Evolutionary conservation across 2,329 filamentous ascomycete genomes (phyloP), one percentile per base, ranked within the genome.

Genomic region (Trichoderma sp.): DNA sequence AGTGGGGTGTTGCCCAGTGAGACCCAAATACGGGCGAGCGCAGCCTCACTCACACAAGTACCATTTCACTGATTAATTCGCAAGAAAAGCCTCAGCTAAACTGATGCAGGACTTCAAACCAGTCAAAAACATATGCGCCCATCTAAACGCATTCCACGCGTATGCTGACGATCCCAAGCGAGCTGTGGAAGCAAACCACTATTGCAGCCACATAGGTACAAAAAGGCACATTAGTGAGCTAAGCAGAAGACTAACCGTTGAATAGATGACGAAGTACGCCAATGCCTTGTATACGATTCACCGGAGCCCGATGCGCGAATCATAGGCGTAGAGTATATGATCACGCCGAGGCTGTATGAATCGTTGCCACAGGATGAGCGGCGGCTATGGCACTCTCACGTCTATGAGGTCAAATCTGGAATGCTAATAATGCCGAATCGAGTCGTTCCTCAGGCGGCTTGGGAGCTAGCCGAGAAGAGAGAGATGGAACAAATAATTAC

Each of bases 251-350:
- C 13, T 40, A 21, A 47, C 8, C 71, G 10, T 3, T 56, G 19
- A 4, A 24, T 33, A 75, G 78, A 80, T 40, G 70, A 77, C 82
- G 92, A 96, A 71, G 85, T 96, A 68, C 87, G 93, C 4, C 93
- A 97, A 83, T 96, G 93, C 78, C 87, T 97, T 35, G 86, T 97
- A 71, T 97, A 96, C 81, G 93, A 96, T 79, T 87, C 88, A 0
- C 85, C 89, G 0, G 83, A 84, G 0, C 83, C 87, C 8, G 86
- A 87, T 31, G 92, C 92, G 0, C 87, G 91, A 0, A 86, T 97
- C 21, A 92, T 97, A 71, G 93, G 93, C 10, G 86, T 96, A 74
- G 93, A 97, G 78, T 96, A 96, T 83, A 94, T 96, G 92, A 89
- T 97, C 74, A 89, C 90, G 0, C 86, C 88, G 0, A 82, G 83